Conservation (phyloP, 1,284 basidiomycete species). For the Puccinia coronata region DNA sequence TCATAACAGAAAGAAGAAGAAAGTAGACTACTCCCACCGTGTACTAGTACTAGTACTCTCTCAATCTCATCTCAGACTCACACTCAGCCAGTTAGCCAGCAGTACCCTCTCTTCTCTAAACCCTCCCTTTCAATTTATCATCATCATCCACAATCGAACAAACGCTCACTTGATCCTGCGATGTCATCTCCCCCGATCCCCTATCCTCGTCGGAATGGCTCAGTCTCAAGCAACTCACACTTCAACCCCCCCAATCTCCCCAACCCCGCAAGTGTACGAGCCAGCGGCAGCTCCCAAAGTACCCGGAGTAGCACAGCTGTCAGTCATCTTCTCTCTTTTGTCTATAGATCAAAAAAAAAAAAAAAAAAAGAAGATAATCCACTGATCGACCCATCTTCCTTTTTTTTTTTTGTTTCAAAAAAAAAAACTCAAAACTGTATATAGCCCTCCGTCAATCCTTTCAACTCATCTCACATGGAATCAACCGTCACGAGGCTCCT, state of each 20-base stretch:
- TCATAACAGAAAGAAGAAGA: too few relatives aligned
- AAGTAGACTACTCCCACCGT: too few relatives aligned
- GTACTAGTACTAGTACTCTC: too few relatives aligned
- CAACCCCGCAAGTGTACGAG: slow-evolving; percentile 1
- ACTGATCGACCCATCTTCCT: neutral
- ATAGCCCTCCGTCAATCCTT: slow-evolving; percentile 27
- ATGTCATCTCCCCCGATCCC: slow-evolving; percentile 10
- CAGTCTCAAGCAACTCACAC: slow-evolving; percentile 5
- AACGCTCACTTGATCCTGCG: neutral
- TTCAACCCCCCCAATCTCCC: neutral
- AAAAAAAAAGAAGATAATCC: too few relatives aligned
- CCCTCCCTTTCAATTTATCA: too few relatives aligned
- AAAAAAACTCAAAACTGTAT: neutral
- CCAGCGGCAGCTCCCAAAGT: slow-evolving; percentile 35
- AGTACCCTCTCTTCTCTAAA: too few relatives aligned
- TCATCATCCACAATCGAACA: neutral
- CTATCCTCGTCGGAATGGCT: slow-evolving; percentile 3
- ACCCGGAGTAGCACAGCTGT: slow-evolving; percentile 31
- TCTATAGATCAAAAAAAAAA: neutral
- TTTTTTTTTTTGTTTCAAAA: neutral
- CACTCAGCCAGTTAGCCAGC: too few relatives aligned
- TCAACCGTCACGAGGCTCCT: slow-evolving; percentile 88
- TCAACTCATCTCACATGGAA: slow-evolving; percentile 66
- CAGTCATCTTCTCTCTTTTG: neutral
- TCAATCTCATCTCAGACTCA: too few relatives aligned